Evolutionary conservation across 129 eudicot genomes (phyloP), one percentile per base, ranked within the genome.

Genomic region (Logfia minima): DNA sequence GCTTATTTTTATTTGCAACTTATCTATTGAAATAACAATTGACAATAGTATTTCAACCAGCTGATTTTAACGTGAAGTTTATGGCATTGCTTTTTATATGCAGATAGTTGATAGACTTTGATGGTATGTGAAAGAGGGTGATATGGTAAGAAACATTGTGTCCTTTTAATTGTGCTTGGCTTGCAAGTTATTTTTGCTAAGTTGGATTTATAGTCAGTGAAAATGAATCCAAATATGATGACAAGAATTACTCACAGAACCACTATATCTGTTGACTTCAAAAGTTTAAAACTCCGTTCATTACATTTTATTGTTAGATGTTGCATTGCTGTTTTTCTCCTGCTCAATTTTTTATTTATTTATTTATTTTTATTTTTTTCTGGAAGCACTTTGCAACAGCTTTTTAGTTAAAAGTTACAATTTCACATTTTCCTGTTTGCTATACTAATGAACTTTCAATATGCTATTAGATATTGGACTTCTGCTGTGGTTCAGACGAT

Each of bases 21-120:
- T 37, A 7, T 37, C 43, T 37, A 37, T 7, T 37, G 43, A 39
- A 62, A 39, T 17, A 45, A 62, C 9, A 63, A 16, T 43, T 41
- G 28, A 16, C 41, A 2, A 8, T 75, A 3, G 29, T 39, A 62
- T 75, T 61, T 5, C 28, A 23, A 18, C 62, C n/a, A 14, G 66
- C 26, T 14, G 23, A 34, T 8, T 10, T 8, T 74, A 60, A 48
- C 4, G 16, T 80, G 26, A 43, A 65, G 67, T 68, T 72, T 60
- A 53, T 81, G 52, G 62, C 71, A 64, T 74, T 70, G 74, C 43
- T 6, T 51, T 79, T 73, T 64, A 51, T 68, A 18, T 75, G 83
- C 90, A 88, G 93, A 84, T 88, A 55, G 93, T 84, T 56, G 70
- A 84, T 59, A 83, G 85, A 81, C 90, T 88, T 71, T 86, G 83